Evolutionary conservation across 176 grass and related monocot species (phyloP).

Genomic region (Triticum urartu): DNA sequence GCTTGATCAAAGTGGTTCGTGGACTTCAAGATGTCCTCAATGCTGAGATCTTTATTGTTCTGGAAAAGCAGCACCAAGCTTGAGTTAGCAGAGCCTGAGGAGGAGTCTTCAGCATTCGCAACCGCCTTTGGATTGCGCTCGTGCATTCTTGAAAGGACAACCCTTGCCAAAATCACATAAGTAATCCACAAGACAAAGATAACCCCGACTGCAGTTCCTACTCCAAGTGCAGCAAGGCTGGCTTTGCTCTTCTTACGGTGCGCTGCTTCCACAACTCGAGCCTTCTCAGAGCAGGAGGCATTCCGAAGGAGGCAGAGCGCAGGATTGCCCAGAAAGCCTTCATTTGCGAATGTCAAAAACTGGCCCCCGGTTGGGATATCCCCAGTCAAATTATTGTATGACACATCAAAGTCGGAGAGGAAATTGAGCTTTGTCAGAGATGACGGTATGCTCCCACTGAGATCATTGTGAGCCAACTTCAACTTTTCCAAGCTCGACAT

Average conservation of each 20-base stretch:
- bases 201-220: constrained; percentile 58
- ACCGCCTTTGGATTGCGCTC: constrained; percentile 78
- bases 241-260: constrained; percentile 46
- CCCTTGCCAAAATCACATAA: constrained; percentile 51
- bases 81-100: constrained; percentile 50
- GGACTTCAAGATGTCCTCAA: constrained; percentile 79
- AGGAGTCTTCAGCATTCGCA: constrained; percentile 72
- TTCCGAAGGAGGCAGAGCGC: constrained; percentile 52
- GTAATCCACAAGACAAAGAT: constrained; percentile 38
- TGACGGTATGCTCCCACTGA: constrained; percentile 71
- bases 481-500: constrained; percentile 75
- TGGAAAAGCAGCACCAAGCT: constrained; percentile 90
- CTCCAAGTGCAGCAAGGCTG: constrained; percentile 33
- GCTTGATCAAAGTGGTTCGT: constrained; percentile 92
- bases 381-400: constrained; percentile 68
- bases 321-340: constrained; percentile 70
- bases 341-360: constrained; percentile 63
- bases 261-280: neutral
- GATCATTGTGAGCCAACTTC: constrained; percentile 73
- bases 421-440: constrained; percentile 77
- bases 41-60: constrained; percentile 71
- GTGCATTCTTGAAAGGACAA: constrained; percentile 47
- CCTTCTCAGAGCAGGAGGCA: neutral
- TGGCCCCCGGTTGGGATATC: constrained; percentile 75
- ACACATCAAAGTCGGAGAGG: constrained; percentile 77